Conservation (phyloP, 768 basidiomycete species). For the Tephrocybe sp. region DNA sequence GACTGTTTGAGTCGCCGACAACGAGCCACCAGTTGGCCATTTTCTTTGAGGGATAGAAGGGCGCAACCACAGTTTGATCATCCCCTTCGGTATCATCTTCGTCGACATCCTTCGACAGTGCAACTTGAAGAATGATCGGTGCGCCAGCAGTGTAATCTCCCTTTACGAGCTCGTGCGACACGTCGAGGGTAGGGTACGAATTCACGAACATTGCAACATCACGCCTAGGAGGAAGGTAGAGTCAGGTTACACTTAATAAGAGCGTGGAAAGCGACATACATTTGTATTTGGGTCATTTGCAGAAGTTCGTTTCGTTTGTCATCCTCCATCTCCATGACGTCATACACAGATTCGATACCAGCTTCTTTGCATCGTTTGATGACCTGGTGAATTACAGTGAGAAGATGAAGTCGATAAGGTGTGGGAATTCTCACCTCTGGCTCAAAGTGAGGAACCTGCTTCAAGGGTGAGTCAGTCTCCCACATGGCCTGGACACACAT, state of each 20-base stretch:
- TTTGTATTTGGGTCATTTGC: conserved; percentile 82
- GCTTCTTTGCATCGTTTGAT: conserved; percentile 83
- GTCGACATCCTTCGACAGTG: conserved; percentile 79
- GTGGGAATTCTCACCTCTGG: conserved; percentile 56
- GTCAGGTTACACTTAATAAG: background rate
- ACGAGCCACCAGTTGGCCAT: conserved; percentile 98
- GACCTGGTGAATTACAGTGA: conserved; percentile 41
- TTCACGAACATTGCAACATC: conserved; percentile 96
- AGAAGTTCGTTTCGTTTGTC: conserved; percentile 79
- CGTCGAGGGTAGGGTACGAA: conserved; percentile 95
- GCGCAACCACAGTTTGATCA: conserved; percentile 87
- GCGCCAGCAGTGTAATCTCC: conserved; percentile 84
- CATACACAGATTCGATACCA: conserved; percentile 88
- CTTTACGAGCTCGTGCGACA: conserved; percentile 81
- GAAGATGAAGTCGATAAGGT: background rate
- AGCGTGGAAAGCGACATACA: conserved; percentile 57
- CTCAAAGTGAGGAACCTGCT: conserved; percentile 97
- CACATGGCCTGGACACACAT: conserved; percentile 99
- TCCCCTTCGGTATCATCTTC: conserved; percentile 66
- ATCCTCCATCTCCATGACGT: conserved; percentile 98
- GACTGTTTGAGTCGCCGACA: conserved; percentile 78
- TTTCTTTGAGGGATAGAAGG: conserved; percentile 42
- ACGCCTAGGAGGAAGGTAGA: conserved; percentile 52
- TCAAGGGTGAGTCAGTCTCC: conserved; percentile 95
- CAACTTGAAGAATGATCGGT: conserved; percentile 80